Conservation (phyloP, 2,329 filamentous ascomycete genomes). For the Neoascochyta sp. region DNA sequence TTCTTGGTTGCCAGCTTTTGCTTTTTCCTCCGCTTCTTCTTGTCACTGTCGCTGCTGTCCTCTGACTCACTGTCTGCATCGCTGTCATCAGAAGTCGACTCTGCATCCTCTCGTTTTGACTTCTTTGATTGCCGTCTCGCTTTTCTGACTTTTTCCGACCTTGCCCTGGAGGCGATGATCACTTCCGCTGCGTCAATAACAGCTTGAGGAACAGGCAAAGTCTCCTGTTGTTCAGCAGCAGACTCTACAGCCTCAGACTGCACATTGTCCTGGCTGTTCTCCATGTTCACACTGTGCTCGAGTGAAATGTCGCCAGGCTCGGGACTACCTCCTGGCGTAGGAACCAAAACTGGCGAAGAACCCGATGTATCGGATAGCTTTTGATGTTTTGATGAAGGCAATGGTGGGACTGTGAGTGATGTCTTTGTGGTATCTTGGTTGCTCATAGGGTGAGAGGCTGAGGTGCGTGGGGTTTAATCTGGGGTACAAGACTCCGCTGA, state of each 20-base stretch:
- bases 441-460: conserved; percentile 15
- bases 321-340: conserved; percentile 21
- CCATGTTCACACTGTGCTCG: conserved; percentile 12
- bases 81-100: conserved; percentile 21
- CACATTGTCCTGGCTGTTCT: conserved; percentile 10
- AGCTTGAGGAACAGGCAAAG: neutral
- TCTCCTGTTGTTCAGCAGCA: no score
- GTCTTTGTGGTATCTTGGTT: conserved; percentile 10
- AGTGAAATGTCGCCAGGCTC: conserved; percentile 17
- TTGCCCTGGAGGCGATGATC: neutral
- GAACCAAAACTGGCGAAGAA: conserved; percentile 23
- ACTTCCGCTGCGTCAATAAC: conserved; percentile 8
- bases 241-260: conserved; percentile 9
- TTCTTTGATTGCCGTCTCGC: conserved; percentile 15
- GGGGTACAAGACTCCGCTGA: neutral
- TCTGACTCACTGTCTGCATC: conserved; percentile 19
- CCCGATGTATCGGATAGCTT: conserved; percentile 19
- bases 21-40: conserved; percentile 20
- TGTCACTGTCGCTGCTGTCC: conserved; percentile 18
- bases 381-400: conserved; percentile 6
- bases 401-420: conserved; percentile 6
- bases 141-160: conserved; percentile 6
- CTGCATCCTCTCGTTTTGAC: conserved; percentile 14
- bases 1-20: conserved; percentile 11
- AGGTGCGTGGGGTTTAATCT: conserved; percentile 1